phyloP scores from a whole-genome alignment of 2,329 filamentous ascomycete genomes.

The Cordyceps javanica region DNA sequence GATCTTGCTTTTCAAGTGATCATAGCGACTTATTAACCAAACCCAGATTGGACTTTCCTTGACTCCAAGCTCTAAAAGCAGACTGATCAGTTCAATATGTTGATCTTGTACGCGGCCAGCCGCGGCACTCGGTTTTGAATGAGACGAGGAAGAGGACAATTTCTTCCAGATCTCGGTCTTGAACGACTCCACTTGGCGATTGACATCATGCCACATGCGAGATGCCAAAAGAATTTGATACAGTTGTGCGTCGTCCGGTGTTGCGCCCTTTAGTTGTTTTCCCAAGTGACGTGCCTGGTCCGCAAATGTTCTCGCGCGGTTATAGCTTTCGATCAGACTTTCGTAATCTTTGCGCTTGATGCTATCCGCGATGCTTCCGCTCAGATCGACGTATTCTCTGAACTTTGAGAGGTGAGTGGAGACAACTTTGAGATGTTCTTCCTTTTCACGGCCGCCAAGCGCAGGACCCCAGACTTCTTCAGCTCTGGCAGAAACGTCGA shows the following conservation, averaged over 20 bases:
- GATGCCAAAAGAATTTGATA: constrained; percentile 84
- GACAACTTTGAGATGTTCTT: constrained; percentile 76
- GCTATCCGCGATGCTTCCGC: constrained; percentile 68
- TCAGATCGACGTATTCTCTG: constrained; percentile 75
- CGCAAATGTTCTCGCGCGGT: constrained; percentile 71
- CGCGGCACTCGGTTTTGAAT: constrained; percentile 41
- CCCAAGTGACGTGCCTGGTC: constrained; percentile 70
- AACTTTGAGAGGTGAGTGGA: constrained; percentile 71
- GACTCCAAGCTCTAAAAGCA: constrained; percentile 88
- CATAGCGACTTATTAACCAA: constrained; percentile 86
- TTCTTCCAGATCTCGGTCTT: constrained; percentile 86
- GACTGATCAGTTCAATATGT: constrained; percentile 83
- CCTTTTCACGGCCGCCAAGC: constrained; percentile 82
- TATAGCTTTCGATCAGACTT: constrained; percentile 78
- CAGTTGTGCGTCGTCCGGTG: constrained; percentile 70
- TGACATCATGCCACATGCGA: constrained; percentile 92
- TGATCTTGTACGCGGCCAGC: constrained; percentile 62
- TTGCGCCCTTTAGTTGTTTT: constrained; percentile 44
- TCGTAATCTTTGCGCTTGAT: constrained; percentile 93
- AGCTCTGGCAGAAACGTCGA: constrained; percentile 88
- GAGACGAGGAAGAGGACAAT: constrained; percentile 61
- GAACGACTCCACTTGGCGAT: constrained; percentile 77
- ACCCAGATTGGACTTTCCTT: constrained; percentile 96
- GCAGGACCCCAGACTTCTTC: constrained; percentile 98
- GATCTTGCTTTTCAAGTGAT: constrained; percentile 83